Evolutionary conservation across 2,329 filamentous ascomycete genomes (phyloP), one percentile per base, ranked within the genome.

Genomic region (Cercospora zeae-maydis): DNA sequence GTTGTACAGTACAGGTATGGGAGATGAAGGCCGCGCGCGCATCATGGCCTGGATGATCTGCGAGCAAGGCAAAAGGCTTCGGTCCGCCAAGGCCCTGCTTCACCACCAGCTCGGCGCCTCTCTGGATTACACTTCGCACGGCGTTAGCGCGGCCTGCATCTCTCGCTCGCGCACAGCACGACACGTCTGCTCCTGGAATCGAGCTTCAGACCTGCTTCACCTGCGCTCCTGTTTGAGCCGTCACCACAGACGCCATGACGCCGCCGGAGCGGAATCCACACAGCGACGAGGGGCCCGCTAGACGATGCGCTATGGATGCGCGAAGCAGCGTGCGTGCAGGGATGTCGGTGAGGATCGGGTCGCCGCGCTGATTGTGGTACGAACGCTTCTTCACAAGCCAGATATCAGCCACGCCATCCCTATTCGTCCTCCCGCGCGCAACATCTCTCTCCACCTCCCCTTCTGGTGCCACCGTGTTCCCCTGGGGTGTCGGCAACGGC

Each of bases 331-430:
- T 30, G 57, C 33, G 27, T 37, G 57, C 42, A 59, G 33, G 31
- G 21, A 34, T 37, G 56, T 36, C 39, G 56, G 53, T 58, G 31
- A 53, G 31, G n/a, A 52, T 39, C 31, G 57, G 33, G 13, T 31
- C 6, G 30, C 16, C n/a, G 19, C 16, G 30, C 57, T 59, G 16
- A 59, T 59, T 39, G n/a, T n/a, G 57, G 57, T 30, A 37, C 57
- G 19, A 39, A 59, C 30, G 57, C 45, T 39, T 53, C 33, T 51
- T 51, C 57, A 52, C 37, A 47, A 58, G 54, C 37, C 42, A 56
- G 21, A 56, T 7, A 10, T 11, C 54, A 30, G 34, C 37, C 54
- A 33, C 37, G 37, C 27, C 34, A 14, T 37, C 54, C 54, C 55
- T 19, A 49, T 33, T 42, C 30, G 27, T 47, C 36, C 21, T 47